Evolutionary conservation across 768 basidiomycete genomes (phyloP), one percentile per base, ranked within the genome.

Genomic region (Gymnopilus dilepis): DNA sequence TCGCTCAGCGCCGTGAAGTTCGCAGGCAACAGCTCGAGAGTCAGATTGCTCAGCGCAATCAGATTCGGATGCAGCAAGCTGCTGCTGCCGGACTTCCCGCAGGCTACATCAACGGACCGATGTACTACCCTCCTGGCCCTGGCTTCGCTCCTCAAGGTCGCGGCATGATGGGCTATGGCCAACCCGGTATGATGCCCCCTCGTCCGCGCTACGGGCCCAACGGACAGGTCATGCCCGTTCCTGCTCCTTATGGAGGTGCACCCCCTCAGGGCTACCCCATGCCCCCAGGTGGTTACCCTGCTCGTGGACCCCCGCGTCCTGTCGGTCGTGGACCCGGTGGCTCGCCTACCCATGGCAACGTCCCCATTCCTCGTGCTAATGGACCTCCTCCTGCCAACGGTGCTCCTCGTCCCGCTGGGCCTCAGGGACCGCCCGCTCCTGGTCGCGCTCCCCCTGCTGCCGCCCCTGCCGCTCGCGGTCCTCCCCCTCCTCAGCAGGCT

Each of bases 11-110:
- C 67, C 95, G 95, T 64, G 97, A 99, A 73, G 93, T 97, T 71
- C 93, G 97, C 75, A 88, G 96, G 72, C 97, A 99, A 77, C 96
- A 99, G 76, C 86, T 99, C 69, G 97, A 99, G 82, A 95, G 92
- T 73, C 97, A 99, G 84, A 96, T 98, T 73, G 94, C 94, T 65
- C 95, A 98, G 79, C 95, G 97, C 74, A 92, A 94, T 79, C 94
- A 98, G 79, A 94, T 96, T 74, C 86, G 97, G 64, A 90, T 96
- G 86, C 95, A 96, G 73, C 97, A 98, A 82, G 92, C 92, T 63
- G 94, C 92, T 62, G 92, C 93, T 47, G 90, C 92, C 65, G 92
- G 83, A 53, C 83, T 96, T 60, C 91, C 94, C 56, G 86, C 87
- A 65, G 88, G 90, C 63, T 91, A 92, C 82, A 85, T 96, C 80